These are phyloP conservation scores for Peziza echinospora DNA, from an alignment of 495 filamentous ascomycete species.

Conservation along the genomic window DNA sequence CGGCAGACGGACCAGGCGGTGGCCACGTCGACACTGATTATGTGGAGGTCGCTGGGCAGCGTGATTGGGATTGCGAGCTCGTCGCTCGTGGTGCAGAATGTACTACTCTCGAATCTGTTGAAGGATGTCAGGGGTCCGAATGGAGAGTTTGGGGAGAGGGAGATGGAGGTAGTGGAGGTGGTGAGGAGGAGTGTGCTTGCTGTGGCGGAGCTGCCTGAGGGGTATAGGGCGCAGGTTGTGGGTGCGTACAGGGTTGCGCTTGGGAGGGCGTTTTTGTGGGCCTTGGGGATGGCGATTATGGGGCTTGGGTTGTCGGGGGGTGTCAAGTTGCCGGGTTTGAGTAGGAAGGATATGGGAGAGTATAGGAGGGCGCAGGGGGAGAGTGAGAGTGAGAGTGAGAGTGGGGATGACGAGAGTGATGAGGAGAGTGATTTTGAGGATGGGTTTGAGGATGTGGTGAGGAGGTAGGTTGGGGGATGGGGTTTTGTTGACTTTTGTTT, in stretches of 20 bases:
- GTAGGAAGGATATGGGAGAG: not conserved
- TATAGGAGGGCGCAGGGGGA: not conserved
- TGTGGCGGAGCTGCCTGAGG: slow-evolving; percentile 27
- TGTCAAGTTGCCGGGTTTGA: not conserved
- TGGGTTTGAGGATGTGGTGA: too few relatives aligned
- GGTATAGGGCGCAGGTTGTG: slow-evolving; percentile 26
- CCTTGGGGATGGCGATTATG: not conserved
- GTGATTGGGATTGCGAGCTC: slow-evolving; percentile 51
- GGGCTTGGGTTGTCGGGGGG: not conserved
- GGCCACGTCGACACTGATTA: slow-evolving; percentile 44
- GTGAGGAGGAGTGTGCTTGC: slow-evolving; percentile 34
- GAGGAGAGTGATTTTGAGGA: too few relatives aligned
- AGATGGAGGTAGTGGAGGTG: slow-evolving; percentile 26
- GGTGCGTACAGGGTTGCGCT: not conserved
- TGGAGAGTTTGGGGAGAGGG: slow-evolving; percentile 7
- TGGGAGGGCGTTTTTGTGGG: not conserved
- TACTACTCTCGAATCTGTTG: slow-evolving; percentile 36
- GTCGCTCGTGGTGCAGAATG: slow-evolving; percentile 57
- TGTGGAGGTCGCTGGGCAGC: slow-evolving; percentile 45
- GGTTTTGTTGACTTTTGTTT: too few relatives aligned
- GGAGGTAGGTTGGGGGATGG: too few relatives aligned
- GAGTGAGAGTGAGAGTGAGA: not conserved
- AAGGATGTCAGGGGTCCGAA: slow-evolving; percentile 32
- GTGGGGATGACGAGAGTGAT: not conserved
- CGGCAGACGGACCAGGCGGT: slow-evolving; percentile 53